A percentile compares a stretch with the other conserved stretches of the same genome.
Conservation (phyloP, 257 asterid species). For the Primulina huaijiensis region DNA sequence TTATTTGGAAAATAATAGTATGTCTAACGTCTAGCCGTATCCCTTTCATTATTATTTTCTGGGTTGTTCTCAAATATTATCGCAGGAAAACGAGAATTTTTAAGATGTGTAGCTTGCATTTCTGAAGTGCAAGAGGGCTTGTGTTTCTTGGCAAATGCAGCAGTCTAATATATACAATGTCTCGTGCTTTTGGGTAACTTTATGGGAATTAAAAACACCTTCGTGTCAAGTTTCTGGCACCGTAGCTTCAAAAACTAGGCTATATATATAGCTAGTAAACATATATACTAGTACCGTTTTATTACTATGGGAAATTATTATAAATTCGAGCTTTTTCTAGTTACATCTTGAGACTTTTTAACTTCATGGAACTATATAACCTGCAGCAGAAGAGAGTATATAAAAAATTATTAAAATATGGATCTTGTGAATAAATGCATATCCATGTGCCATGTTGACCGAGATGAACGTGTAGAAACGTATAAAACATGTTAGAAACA, state of each 20-base stretch:
- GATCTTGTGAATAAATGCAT: too few relatives aligned
- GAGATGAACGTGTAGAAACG: neutral
- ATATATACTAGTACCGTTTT: neutral
- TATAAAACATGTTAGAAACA: neutral
- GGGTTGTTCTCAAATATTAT: too few relatives aligned
- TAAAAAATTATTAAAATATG: neutral
- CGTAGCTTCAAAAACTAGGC: neutral
- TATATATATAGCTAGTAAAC: neutral
- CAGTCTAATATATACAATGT: too few relatives aligned
- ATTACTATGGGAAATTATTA: neutral
- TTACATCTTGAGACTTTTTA: neutral
- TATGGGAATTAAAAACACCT: neutral
- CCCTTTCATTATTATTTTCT: too few relatives aligned
- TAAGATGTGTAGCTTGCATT: too few relatives aligned
- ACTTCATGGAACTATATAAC: conserved; percentile 39
- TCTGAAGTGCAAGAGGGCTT: too few relatives aligned
- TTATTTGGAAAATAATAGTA: too few relatives aligned
- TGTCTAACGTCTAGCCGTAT: too few relatives aligned
- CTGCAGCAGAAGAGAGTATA: conserved; percentile 30
- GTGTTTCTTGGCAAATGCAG: too few relatives aligned
- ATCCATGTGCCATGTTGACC: too few relatives aligned
- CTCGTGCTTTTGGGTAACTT: too few relatives aligned
- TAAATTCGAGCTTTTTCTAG: neutral
- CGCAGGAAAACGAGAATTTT: too few relatives aligned
- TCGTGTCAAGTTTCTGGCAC: neutral